Conservation (phyloP, 225 moss, liverwort and hornwort species). For the Pleurozium schreberi region DNA sequence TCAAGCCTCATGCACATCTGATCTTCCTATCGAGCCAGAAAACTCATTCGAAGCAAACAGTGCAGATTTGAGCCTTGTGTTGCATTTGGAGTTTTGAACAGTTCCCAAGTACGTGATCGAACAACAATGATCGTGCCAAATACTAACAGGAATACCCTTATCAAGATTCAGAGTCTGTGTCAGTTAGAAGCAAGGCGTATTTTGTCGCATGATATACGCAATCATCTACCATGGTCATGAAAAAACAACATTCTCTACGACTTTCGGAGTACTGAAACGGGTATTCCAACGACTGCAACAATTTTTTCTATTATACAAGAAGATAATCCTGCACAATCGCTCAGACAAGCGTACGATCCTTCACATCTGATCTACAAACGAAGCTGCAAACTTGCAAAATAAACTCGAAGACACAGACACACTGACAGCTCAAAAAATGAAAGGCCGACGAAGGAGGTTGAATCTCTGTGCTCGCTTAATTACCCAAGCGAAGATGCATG, state of each 20-base stretch:
- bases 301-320: background rate
- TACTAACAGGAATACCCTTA: background rate
- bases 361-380: background rate
- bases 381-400: background rate
- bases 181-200: background rate
- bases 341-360: no score
- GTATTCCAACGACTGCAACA: background rate
- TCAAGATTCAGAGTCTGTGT: background rate
- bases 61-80: background rate
- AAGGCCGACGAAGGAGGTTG: background rate
- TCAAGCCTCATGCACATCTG: background rate
- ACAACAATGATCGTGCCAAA: background rate
- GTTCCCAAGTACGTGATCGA: background rate
- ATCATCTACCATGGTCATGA: background rate
- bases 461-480: background rate
- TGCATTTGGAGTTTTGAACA: background rate
- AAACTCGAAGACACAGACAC: background rate
- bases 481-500: constrained; percentile 28
- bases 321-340: background rate
- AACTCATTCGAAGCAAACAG: background rate
- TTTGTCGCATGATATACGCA: no score
- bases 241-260: background rate
- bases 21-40: background rate
- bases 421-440: no score
- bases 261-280: background rate